Conservation (phyloP, 495 filamentous ascomycete species). For the Staphylotrichum longicolle region DNA sequence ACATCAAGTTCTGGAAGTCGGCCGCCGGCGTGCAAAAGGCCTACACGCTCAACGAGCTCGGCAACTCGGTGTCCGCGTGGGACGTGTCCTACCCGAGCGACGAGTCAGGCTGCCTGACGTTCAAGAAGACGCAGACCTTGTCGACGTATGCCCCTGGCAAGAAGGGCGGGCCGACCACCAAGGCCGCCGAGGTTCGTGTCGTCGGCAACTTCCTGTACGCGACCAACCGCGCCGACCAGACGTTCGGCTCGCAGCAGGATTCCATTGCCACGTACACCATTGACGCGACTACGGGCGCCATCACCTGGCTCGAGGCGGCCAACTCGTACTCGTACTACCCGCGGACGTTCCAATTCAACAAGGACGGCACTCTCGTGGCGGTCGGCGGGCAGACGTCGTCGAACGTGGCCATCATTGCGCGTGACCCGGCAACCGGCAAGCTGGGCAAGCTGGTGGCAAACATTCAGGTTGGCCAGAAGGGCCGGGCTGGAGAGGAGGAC, state of each 20-base stretch:
- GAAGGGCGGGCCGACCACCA: constrained; percentile 37
- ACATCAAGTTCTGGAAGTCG: constrained; percentile 45
- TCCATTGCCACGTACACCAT: constrained; percentile 42
- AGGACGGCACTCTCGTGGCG: constrained; percentile 58
- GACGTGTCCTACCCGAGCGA: constrained; percentile 37
- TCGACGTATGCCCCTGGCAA: constrained; percentile 38
- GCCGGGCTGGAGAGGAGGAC: constrained; percentile 45
- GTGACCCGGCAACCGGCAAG: constrained; percentile 54
- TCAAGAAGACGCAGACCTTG: constrained; percentile 39
- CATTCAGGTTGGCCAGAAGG: constrained; percentile 40
- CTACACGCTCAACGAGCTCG: constrained; percentile 50
- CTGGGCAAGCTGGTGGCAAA: constrained; percentile 51
- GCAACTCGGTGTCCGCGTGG: constrained; percentile 48
- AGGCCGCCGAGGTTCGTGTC: constrained; percentile 46
- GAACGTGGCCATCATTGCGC: constrained; percentile 58
- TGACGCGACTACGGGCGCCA: constrained; percentile 32
- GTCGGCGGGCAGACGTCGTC: constrained; percentile 63
- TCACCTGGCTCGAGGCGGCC: constrained; percentile 40
- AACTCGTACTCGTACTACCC: constrained; percentile 47
- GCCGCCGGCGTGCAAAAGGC: constrained; percentile 33
- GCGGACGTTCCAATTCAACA: constrained; percentile 63
- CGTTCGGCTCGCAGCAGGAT: constrained; percentile 42
- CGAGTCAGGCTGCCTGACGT: constrained; percentile 32
- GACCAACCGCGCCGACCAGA: constrained; percentile 45
- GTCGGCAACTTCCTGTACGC: constrained; percentile 44